Percentiles rank a stretch among this genome's conserved stretches.
These are phyloP conservation scores for Pedinophyceae sp. DNA, from an alignment of 139 green algal genomes.

Conservation along the genomic window DNA sequence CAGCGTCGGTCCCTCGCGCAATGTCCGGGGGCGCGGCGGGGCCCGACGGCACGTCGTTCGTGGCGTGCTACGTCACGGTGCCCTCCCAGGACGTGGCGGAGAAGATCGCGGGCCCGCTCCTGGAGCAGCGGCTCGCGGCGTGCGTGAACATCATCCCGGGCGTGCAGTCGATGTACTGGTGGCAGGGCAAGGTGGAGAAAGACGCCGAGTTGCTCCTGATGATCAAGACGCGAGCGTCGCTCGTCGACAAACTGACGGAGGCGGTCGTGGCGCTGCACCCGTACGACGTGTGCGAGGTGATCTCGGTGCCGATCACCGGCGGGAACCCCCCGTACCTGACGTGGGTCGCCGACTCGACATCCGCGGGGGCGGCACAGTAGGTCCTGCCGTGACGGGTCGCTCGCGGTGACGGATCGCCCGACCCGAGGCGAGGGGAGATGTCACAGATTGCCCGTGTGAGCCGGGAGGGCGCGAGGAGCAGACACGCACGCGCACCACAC, in stretches of 20 bases:
- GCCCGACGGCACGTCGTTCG: no score
- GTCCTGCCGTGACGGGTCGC: no score
- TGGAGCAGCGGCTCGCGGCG: slow-evolving; percentile 44
- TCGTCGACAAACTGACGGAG: slow-evolving; percentile 26
- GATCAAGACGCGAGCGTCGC: slow-evolving; percentile 43
- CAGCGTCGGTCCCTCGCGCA: no score
- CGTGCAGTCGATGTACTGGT: slow-evolving; percentile 51
- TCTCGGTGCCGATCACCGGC: slow-evolving; percentile 37
- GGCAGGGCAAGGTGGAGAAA: slow-evolving; percentile 26
- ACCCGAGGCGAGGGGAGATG: no score
- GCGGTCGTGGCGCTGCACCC: slow-evolving; percentile 41
- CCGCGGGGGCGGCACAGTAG: no score
- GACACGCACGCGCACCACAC: no score
- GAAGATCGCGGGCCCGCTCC: slow-evolving; percentile 27
- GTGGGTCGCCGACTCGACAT: slow-evolving; percentile 47
- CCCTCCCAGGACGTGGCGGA: slow-evolving; percentile 21
- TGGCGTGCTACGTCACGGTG: slow-evolving; percentile 26
- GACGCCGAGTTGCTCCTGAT: slow-evolving; percentile 61
- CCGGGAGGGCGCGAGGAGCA: no score
- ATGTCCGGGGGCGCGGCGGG: no score
- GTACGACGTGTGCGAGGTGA: slow-evolving; percentile 58
- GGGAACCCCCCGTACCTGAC: slow-evolving; percentile 45
- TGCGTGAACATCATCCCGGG: slow-evolving; percentile 72
- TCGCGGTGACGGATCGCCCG: no score
- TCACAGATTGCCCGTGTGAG: no score